A percentile compares a stretch with the other conserved stretches of the same genome.
Conservation (phyloP, 768 basidiomycete genomes). For the Piloderma croceum region DNA sequence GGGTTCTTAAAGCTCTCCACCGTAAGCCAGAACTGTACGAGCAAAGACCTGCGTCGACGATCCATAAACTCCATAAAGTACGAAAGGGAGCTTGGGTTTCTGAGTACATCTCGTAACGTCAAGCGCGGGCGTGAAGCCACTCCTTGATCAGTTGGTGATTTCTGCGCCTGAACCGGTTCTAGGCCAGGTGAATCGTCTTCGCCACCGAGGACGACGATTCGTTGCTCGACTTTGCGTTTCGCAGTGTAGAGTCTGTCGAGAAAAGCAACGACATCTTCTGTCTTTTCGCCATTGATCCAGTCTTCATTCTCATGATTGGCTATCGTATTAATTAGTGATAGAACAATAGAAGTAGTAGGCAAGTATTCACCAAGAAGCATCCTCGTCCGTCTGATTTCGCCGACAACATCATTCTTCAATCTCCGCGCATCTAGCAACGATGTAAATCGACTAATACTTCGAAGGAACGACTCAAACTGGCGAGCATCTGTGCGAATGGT, state of each 20-base stretch:
- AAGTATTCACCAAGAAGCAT: slow-evolving; percentile 53
- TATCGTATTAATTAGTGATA: slow-evolving; percentile 20
- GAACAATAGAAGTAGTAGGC: not conserved
- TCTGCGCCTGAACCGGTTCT: slow-evolving; percentile 3
- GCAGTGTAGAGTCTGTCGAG: slow-evolving; percentile 86
- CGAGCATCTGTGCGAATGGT: slow-evolving; percentile 75
- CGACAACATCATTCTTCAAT: slow-evolving; percentile 85
- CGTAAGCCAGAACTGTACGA: slow-evolving; percentile 96
- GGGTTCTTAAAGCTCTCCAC: slow-evolving; percentile 98
- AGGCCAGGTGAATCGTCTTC: slow-evolving; percentile 54
- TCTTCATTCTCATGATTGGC: slow-evolving; percentile 85
- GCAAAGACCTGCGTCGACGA: slow-evolving; percentile 70
- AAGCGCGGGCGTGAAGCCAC: slow-evolving; percentile 42
- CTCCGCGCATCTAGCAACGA: slow-evolving; percentile 86
- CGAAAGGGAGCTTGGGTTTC: slow-evolving; percentile 84
- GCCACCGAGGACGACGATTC: slow-evolving; percentile 76
- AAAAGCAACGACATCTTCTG: slow-evolving; percentile 82
- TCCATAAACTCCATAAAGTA: slow-evolving; percentile 99
- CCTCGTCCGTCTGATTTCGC: slow-evolving; percentile 84
- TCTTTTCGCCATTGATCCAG: slow-evolving; percentile 82
- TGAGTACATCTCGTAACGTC: slow-evolving; percentile 71
- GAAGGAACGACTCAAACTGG: slow-evolving; percentile 88
- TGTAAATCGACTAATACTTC: slow-evolving; percentile 75
- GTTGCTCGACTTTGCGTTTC: slow-evolving; percentile 79
- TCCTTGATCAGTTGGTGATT: slow-evolving; percentile 39